Percentiles rank a stretch among this genome's conserved stretches.
Evolutionary conservation across 1,284 basidiomycete species (phyloP).

Genomic region (Sanghuangporus weigelae): DNA sequence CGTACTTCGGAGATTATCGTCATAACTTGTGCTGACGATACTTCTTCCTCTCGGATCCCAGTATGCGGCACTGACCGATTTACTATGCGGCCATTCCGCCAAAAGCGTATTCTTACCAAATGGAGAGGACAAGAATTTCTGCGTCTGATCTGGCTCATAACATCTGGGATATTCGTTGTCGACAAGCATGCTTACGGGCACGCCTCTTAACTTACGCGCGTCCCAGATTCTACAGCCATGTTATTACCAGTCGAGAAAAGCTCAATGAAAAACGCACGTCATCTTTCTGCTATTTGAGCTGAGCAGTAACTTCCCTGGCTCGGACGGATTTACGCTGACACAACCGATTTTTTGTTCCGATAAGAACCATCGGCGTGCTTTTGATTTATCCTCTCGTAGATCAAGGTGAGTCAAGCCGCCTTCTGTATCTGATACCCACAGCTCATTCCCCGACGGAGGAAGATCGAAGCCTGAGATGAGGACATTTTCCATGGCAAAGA

Average conservation of each 20-base stretch:
- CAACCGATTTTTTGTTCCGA: conserved; percentile 71
- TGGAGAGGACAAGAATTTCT: conserved; percentile 43
- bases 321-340: conserved; percentile 67
- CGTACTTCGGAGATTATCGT: conserved; percentile 66
- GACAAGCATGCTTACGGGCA: conserved; percentile 30
- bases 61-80: conserved; percentile 74
- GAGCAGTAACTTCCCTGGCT: conserved; percentile 61
- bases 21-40: conserved; percentile 77
- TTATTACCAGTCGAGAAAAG: neutral
- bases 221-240: conserved; percentile 63
- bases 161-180: conserved; percentile 30
- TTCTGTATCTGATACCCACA: conserved; percentile 71
- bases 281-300: conserved; percentile 66
- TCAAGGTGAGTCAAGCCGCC: conserved; percentile 72
- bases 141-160: conserved; percentile 45
- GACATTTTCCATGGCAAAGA: conserved; percentile 53
- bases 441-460: conserved; percentile 57
- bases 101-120: conserved; percentile 50
- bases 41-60: conserved; percentile 74
- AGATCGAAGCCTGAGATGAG: conserved; percentile 67
- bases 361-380: conserved; percentile 55
- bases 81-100: conserved; percentile 61
- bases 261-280: conserved; percentile 40
- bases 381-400: conserved; percentile 53
- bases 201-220: conserved; percentile 49